These are phyloP conservation scores for Sherardia arvensis DNA, from an alignment of 257 asterid genomes.

Conservation along the genomic window DNA sequence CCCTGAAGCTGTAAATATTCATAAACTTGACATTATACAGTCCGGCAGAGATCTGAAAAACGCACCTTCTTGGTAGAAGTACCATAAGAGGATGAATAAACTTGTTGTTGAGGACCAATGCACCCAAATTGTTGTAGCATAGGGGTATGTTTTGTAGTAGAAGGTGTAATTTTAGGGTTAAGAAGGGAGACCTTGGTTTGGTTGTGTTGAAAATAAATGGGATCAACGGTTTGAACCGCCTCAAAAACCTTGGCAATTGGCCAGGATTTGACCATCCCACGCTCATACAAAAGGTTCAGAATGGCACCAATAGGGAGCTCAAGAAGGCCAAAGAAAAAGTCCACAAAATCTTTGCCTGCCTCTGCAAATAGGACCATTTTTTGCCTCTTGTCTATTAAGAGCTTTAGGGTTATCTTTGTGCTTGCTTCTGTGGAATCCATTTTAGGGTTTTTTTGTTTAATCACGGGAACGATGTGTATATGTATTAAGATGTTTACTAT, in stretches of 20 bases:
- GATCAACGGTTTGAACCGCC: constrained; percentile 3
- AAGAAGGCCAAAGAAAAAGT: constrained; percentile 5
- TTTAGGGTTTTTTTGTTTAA: not conserved
- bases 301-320: constrained; percentile 8
- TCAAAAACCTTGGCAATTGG: constrained; percentile 1
- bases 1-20: too few species aligned
- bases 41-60: too few species aligned
- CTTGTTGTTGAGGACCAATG: not conserved
- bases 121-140: constrained; percentile 4
- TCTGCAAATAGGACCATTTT: constrained; percentile 7
- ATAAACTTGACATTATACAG: too few species aligned
- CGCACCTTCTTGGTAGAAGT: not conserved
- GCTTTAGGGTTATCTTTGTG: constrained; percentile 7
- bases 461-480: not conserved
- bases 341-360: constrained; percentile 9
- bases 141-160: not conserved
- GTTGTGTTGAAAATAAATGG: not conserved
- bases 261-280: not conserved
- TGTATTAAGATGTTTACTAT: not conserved
- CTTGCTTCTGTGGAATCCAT: not conserved
- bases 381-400: constrained; percentile 1
- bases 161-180: not conserved
- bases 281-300: not conserved
- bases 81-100: not conserved
- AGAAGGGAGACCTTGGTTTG: not conserved